These are phyloP conservation scores for Fusarium duplospermum DNA, from an alignment of 2,329 filamentous ascomycete species.

Conservation along the genomic window DNA sequence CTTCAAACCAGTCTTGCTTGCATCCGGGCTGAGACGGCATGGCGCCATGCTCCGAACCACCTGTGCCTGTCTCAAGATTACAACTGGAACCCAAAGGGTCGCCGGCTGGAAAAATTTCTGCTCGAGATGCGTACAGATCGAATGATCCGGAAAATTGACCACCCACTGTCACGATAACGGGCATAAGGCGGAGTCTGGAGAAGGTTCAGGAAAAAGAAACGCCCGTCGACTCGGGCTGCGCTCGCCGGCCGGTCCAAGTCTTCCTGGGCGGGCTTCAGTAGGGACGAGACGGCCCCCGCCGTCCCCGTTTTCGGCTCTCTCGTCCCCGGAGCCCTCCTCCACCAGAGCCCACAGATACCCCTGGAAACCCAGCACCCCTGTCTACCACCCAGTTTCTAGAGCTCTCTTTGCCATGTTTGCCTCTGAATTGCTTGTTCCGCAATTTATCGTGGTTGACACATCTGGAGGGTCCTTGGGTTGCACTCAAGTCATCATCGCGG, in stretches of 20 bases:
- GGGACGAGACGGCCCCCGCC: constrained; percentile 9
- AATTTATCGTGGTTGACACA: constrained; percentile 8
- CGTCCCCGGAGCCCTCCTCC: constrained; percentile 30
- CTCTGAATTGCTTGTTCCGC: constrained; percentile 13
- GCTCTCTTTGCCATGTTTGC: constrained; percentile 3
- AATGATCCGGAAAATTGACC: constrained; percentile 27
- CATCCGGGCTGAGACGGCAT: constrained; percentile 25
- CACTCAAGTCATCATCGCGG: background rate
- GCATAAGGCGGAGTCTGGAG: constrained; percentile 26
- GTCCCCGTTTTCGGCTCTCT: constrained; percentile 27
- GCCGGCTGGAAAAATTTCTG: constrained; percentile 15
- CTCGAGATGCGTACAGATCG: constrained; percentile 20
- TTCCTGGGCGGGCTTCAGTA: background rate
- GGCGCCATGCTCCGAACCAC: constrained; percentile 19
- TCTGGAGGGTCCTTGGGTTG: background rate
- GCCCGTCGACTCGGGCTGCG: constrained; percentile 19
- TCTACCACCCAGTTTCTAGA: constrained; percentile 34
- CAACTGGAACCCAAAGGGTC: constrained; percentile 8
- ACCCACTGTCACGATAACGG: constrained; percentile 26
- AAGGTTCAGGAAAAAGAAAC: constrained; percentile 24
- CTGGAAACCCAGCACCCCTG: constrained; percentile 33
- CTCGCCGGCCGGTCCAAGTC: constrained; percentile 19
- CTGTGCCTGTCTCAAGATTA: constrained; percentile 8
- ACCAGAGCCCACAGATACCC: constrained; percentile 37
- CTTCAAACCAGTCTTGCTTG: constrained; percentile 17